A percentile compares a stretch with the other conserved stretches of the same genome.
Conservation (phyloP, 2,329 filamentous ascomycete species). For the Neonectria ditissima region DNA sequence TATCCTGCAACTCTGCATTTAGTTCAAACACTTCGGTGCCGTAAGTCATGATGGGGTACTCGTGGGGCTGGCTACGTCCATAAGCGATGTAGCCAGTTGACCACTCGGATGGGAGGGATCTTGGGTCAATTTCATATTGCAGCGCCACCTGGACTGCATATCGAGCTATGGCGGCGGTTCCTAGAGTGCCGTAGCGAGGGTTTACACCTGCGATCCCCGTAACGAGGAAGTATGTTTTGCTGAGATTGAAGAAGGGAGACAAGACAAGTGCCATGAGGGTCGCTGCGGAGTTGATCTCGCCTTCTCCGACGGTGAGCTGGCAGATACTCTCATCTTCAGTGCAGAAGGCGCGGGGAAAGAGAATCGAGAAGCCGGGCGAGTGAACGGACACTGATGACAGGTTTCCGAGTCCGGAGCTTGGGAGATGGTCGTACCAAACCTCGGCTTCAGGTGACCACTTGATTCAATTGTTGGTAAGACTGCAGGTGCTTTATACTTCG, state of each 20-base stretch:
- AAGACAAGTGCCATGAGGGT: constrained; percentile 73
- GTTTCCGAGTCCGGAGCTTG: constrained; percentile 60
- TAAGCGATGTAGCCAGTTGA: constrained; percentile 77
- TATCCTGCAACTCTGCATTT: constrained; percentile 67
- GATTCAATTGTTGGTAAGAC: constrained; percentile 15
- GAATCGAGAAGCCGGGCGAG: constrained; percentile 71
- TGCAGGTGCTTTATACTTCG: not conserved
- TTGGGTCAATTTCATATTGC: constrained; percentile 80
- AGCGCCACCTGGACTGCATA: constrained; percentile 80
- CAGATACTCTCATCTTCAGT: constrained; percentile 71
- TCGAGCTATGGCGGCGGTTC: constrained; percentile 73
- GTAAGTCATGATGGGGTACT: constrained; percentile 71
- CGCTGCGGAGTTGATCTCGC: constrained; percentile 80
- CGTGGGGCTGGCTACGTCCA: constrained; percentile 64
- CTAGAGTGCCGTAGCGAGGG: constrained; percentile 74
- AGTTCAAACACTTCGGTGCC: constrained; percentile 79
- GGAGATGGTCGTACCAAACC: constrained; percentile 69
- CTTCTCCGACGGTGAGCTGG: constrained; percentile 75
- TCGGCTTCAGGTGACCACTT: constrained; percentile 73
- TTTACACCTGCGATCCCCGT: constrained; percentile 81
- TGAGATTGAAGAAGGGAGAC: constrained; percentile 72
- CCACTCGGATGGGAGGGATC: constrained; percentile 74
- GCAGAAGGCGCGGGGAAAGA: constrained; percentile 75
- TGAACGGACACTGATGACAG: constrained; percentile 68
- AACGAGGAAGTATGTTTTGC: constrained; percentile 76